A percentile compares a stretch with the other conserved stretches of the same genome.
phyloP scores from a whole-genome alignment of 345 rosid species.

The Hypericum perforatum region DNA sequence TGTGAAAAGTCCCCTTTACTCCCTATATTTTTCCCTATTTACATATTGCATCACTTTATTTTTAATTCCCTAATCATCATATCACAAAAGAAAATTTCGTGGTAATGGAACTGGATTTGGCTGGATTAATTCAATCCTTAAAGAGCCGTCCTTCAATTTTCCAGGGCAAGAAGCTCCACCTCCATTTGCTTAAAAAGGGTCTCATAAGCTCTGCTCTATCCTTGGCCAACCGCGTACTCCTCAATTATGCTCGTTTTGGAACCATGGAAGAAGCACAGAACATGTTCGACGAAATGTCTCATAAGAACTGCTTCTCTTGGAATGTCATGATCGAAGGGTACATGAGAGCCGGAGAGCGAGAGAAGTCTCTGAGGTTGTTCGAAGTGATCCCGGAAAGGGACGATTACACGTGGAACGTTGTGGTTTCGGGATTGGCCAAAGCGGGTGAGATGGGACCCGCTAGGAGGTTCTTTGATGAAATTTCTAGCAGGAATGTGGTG shows the following conservation, averaged over 20 bases:
- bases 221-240: conserved; percentile 50
- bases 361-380: conserved; percentile 33
- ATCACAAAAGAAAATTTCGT: too few species aligned
- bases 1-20: too few species aligned
- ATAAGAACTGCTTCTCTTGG: conserved; percentile 55
- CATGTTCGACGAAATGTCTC: conserved; percentile 67
- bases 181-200: conserved; percentile 49
- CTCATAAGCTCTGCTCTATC: conserved; percentile 31
- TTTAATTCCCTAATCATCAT: too few species aligned
- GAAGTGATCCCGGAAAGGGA: conserved; percentile 43
- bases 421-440: conserved; percentile 55
- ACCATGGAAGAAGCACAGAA: conserved; percentile 28
- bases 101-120: conserved; percentile 3
- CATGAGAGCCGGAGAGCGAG: conserved; percentile 37
- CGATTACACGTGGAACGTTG: conserved; percentile 60
- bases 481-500: conserved; percentile 51
- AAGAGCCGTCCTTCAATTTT: conserved; percentile 22
- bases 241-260: conserved; percentile 32
- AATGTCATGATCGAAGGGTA: conserved; percentile 63
- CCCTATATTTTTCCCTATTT: too few species aligned
- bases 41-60: too few species aligned
- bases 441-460: conserved; percentile 45
- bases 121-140: conserved; percentile 31
- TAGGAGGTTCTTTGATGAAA: conserved; percentile 40
- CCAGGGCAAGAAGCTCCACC: conserved; percentile 47